phyloP scores from a whole-genome alignment of 148 eudicot species.

The Rhododendron simsii region DNA sequence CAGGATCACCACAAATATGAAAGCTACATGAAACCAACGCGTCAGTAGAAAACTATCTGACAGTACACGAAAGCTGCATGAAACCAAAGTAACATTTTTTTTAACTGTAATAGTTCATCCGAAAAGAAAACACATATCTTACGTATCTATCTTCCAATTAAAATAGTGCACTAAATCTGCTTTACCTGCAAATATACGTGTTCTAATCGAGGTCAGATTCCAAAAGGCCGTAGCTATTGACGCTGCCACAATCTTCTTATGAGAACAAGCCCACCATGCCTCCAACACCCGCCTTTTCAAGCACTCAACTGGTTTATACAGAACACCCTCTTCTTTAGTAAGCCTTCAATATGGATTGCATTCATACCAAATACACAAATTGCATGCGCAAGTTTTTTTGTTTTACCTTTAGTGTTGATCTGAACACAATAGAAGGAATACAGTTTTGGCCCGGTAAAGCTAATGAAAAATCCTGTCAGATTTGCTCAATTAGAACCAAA shows the following conservation, averaged over 20 bases:
- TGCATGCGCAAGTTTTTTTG: background rate
- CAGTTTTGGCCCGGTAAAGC: constrained; percentile 80
- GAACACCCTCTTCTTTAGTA: constrained; percentile 1
- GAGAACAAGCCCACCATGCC: constrained; percentile 70
- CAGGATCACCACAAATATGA: constrained; percentile 61
- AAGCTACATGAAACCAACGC: constrained; percentile 43
- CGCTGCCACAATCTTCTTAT: constrained; percentile 68
- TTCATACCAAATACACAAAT: background rate
- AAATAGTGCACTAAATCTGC: background rate
- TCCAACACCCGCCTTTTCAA: constrained; percentile 44
- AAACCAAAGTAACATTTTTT: no score
- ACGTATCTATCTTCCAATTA: background rate
- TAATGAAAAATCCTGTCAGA: constrained; percentile 66
- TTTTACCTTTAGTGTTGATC: constrained; percentile 49
- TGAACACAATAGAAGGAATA: constrained; percentile 57
- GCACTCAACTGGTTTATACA: constrained; percentile 41
- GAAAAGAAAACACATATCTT: background rate
- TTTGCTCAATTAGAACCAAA: background rate
- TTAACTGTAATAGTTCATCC: background rate
- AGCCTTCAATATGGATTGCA: no score
- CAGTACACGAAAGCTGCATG: no score
- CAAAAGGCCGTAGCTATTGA: constrained; percentile 81
- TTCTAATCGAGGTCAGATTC: constrained; percentile 66
- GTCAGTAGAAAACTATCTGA: background rate
- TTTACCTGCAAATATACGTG: constrained; percentile 77